These are phyloP conservation scores for Xylaria sp. DNA, from an alignment of 2,329 filamentous ascomycete species.

Conservation along the genomic window DNA sequence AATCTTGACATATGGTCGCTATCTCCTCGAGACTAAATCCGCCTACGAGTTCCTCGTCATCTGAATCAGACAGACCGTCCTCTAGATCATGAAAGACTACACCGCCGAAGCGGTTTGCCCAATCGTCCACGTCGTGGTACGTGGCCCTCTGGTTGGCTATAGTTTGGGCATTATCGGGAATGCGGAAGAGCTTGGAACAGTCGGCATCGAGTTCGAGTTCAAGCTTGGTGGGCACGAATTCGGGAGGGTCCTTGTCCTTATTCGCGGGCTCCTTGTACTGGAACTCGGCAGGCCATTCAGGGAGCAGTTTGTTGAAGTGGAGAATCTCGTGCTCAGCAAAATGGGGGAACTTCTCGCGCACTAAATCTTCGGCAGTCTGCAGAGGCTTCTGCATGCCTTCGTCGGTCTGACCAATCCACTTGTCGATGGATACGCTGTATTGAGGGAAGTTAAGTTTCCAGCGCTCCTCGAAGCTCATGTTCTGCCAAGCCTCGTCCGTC, in stretches of 20 bases:
- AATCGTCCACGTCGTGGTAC: conserved; percentile 62
- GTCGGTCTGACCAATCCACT: conserved; percentile 51
- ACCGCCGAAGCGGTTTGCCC: conserved; percentile 60
- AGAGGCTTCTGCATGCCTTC: conserved; percentile 76
- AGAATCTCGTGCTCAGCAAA: conserved; percentile 81
- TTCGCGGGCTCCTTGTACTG: conserved; percentile 82
- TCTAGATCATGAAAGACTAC: conserved; percentile 54
- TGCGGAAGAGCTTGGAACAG: conserved; percentile 85
- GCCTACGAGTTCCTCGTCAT: conserved; percentile 67
- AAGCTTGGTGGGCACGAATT: conserved; percentile 83
- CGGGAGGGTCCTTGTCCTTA: conserved; percentile 74
- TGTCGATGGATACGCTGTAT: conserved; percentile 55
- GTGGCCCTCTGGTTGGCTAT: conserved; percentile 62
- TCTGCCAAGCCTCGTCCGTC: conserved; percentile 51
- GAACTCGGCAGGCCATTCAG: conserved; percentile 81
- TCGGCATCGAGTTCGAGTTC: conserved; percentile 87
- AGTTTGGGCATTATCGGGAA: conserved; percentile 69
- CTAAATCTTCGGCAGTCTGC: conserved; percentile 78
- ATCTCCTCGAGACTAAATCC: conserved; percentile 84
- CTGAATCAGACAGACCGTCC: conserved; percentile 57
- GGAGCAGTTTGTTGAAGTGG: conserved; percentile 84
- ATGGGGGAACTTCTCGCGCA: conserved; percentile 82
- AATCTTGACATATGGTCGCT: conserved; percentile 86
- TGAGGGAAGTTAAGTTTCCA: conserved; percentile 57
- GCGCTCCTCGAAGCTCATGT: conserved; percentile 53